Base-by-base conservation (phyloP, 1,139 yeast species). In the Pneumocystis oryctolagi region DNA sequence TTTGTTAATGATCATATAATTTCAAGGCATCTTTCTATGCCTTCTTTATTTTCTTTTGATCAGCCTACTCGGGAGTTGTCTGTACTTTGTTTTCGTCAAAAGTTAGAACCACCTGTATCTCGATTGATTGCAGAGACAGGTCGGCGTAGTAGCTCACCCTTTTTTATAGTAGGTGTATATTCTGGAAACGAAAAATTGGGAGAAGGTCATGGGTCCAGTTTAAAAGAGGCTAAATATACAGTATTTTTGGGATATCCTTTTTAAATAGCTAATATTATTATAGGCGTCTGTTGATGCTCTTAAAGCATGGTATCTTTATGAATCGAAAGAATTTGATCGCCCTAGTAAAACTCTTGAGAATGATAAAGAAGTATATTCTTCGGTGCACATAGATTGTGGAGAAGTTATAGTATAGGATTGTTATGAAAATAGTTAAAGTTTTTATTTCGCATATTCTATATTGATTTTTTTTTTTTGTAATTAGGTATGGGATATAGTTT, bases 41-140 rank as follows among this genome's bases (percentile, higher is more conserved):
- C 84, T 55, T 77, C 82, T 64, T 80, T 90, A 82, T 85, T 92
- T 75, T 82, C 82, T 69, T 89, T 92, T 74, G 83, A 81, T 68
- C 85, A 86, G 71, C 97, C 98, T 60, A 86, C 94, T 28, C 81
- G 94, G 72, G 95, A 90, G 72, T 79, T 92, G 66, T 82, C 89
- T 1, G 81, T 84, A 66, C 77, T 94, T 62, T 84, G 96, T 71
- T 84, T 83, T 66, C 83, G 92, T 68, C 87, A 90, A 71, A 82
- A 82, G n/a, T 78, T 90, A 67, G 80, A 81, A 63, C 80, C 82
- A 39, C 97, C 97, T 31, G 79, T 87, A 5, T 84, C 90, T 56
- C 84, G 95, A 72, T 80, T 94, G 65, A 77, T 92, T 66, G 92
- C 96, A 37, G 99, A 92, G 75, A 86, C 96, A 35, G 99, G 99